A percentile compares a stretch with the other conserved stretches of the same genome.
Evolutionary conservation across 345 rosid genomes (phyloP).

Genomic region (Combretum micranthum): DNA sequence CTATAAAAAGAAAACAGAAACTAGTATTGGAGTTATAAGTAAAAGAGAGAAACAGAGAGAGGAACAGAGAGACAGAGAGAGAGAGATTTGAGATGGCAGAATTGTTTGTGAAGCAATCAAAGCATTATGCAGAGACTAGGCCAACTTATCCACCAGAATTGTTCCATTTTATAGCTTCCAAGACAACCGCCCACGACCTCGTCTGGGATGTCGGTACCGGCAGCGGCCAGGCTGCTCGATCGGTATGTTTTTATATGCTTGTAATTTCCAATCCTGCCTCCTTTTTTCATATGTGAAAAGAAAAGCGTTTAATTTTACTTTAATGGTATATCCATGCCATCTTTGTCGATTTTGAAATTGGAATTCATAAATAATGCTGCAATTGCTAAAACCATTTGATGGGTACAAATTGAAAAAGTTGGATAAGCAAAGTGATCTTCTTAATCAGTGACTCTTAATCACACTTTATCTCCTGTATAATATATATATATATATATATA

Average conservation of each 20-base stretch:
- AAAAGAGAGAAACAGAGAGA: neutral
- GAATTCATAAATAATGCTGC: no score
- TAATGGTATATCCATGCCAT: no score
- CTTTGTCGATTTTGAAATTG: no score
- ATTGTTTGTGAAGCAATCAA: conserved; percentile 68
- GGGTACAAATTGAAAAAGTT: no score
- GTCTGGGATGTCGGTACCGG: conserved; percentile 94
- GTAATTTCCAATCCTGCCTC: neutral
- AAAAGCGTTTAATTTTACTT: no score
- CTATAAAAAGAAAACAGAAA: neutral
- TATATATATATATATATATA: no score
- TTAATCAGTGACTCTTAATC: no score
- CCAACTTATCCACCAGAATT: conserved; percentile 65
- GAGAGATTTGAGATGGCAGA: conserved; percentile 40
- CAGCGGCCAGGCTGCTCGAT: conserved; percentile 70
- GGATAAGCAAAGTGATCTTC: no score
- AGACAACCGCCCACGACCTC: conserved; percentile 53
- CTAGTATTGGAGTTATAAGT: neutral
- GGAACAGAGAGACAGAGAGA: neutral
- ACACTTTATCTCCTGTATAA: no score
- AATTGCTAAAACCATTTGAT: no score
- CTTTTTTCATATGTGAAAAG: no score
- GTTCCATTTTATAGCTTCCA: conserved; percentile 66
- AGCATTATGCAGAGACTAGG: conserved; percentile 51
- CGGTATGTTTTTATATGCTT: conserved; percentile 30